phyloP scores from a whole-genome alignment of 73 alveolate genomes.

The Diophrys appendiculata region DNA sequence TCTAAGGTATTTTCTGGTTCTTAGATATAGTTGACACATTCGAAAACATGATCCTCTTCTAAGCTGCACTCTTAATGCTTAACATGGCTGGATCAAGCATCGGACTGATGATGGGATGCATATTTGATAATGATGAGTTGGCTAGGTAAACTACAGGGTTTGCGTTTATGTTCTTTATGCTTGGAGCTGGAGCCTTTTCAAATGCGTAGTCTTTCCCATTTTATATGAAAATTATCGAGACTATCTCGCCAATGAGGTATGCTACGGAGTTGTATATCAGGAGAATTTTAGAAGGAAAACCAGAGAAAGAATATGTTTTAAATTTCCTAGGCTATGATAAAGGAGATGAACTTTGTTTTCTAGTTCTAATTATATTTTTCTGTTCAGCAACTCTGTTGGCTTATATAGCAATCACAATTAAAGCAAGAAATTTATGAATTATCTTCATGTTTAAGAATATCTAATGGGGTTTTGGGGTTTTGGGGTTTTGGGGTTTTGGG shows the following conservation, averaged over 20 bases:
- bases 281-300: constrained; percentile 13
- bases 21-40: constrained; percentile 24
- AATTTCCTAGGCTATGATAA: not conserved
- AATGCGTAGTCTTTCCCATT: constrained; percentile 9
- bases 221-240: constrained; percentile 2
- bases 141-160: constrained; percentile 25
- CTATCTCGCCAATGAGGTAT: constrained; percentile 40
- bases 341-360: not conserved
- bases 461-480: no score
- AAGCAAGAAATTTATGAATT: not conserved
- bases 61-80: constrained; percentile 4
- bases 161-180: constrained; percentile 17
- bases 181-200: constrained; percentile 42
- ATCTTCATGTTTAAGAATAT: no score
- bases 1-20: constrained; percentile 10
- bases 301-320: not conserved
- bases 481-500: no score
- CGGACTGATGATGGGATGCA: constrained; percentile 40
- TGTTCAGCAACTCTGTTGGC: not conserved
- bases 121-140: constrained; percentile 35
- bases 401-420: not conserved
- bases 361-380: not conserved
- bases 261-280: constrained; percentile 28
- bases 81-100: constrained; percentile 23
- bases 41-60: constrained; percentile 3